phyloP scores from a whole-genome alignment of 1,284 basidiomycete species.

The Ceratobasidium sp. region DNA sequence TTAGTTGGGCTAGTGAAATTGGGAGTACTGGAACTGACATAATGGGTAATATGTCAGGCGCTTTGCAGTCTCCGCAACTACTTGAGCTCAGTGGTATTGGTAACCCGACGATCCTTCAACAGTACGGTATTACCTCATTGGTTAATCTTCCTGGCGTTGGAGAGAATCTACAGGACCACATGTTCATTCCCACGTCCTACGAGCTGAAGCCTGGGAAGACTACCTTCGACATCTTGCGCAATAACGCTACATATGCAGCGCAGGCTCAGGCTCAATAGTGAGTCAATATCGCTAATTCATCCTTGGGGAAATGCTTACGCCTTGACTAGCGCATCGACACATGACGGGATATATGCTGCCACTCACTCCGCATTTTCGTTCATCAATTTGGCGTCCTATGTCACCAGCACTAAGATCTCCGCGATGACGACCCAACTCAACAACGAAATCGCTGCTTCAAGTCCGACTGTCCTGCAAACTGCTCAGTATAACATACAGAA shows the following conservation, averaged over 20 bases:
- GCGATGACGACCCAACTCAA: slow-evolving; percentile 36
- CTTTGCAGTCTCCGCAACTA: slow-evolving; percentile 60
- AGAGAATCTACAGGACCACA: slow-evolving; percentile 59
- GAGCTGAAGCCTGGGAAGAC: slow-evolving; percentile 43
- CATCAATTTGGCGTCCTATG: slow-evolving; percentile 40
- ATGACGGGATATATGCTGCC: slow-evolving; percentile 43
- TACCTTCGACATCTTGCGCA: slow-evolving; percentile 44
- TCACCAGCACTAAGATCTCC: slow-evolving; percentile 11
- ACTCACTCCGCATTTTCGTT: slow-evolving; percentile 45
- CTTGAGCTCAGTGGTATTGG: slow-evolving; percentile 64
- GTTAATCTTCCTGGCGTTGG: slow-evolving; percentile 57
- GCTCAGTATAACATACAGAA: slow-evolving; percentile 34
- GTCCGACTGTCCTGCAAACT: neutral
- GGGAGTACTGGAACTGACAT: neutral
- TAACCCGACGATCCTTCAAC: slow-evolving; percentile 54
- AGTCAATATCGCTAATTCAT: neutral
- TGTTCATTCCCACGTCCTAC: slow-evolving; percentile 44
- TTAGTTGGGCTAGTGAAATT: slow-evolving; percentile 17
- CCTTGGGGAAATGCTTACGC: neutral
- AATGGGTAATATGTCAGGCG: slow-evolving; percentile 29
- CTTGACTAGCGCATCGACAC: slow-evolving; percentile 32
- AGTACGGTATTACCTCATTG: slow-evolving; percentile 56
- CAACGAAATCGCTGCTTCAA: slow-evolving; percentile 16
- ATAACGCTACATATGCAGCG: slow-evolving; percentile 41
- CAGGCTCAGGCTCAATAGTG: slow-evolving; percentile 42